These are phyloP conservation scores for Picea sitchensis DNA, from an alignment of 75 land plant species.

Conservation along the genomic window DNA sequence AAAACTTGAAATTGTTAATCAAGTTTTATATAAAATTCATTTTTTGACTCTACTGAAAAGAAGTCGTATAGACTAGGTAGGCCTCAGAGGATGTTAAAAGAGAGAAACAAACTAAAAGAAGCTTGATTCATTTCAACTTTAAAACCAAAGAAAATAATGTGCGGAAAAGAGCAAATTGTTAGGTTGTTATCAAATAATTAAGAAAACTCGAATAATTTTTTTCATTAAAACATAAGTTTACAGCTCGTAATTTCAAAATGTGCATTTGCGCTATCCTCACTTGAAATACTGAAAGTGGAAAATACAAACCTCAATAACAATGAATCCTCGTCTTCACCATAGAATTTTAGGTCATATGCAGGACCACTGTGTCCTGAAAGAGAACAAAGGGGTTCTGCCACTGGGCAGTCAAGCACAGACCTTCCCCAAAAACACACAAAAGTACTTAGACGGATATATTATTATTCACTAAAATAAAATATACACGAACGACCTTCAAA, in stretches of 20 bases:
- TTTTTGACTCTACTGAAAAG: too few species aligned
- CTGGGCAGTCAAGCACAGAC: slow-evolving; percentile 15
- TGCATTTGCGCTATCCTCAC: background rate
- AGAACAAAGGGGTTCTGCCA: slow-evolving; percentile 39
- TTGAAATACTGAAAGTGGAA: background rate
- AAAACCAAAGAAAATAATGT: too few species aligned
- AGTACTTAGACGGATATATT: too few species aligned
- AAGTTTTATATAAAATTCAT: too few species aligned
- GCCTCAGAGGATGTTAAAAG: too few species aligned
- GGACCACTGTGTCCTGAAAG: slow-evolving; percentile 62
- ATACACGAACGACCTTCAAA: too few species aligned
- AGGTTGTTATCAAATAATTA: background rate
- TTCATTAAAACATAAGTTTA: background rate
- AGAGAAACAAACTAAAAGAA: too few species aligned
- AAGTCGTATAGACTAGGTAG: too few species aligned
- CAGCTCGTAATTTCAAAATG: background rate
- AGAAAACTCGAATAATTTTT: background rate
- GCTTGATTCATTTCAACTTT: too few species aligned
- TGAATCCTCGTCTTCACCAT: slow-evolving; percentile 48
- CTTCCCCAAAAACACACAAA: background rate
- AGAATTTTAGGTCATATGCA: slow-evolving; percentile 72
- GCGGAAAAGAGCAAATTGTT: background rate
- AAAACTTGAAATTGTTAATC: too few species aligned
- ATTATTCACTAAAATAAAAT: too few species aligned
- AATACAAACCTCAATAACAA: slow-evolving; percentile 55